Percentiles rank a stretch among this genome's conserved stretches.
Conservation (phyloP, 805 yeast genomes). For the Sugiyamaella qingdaonensis region DNA sequence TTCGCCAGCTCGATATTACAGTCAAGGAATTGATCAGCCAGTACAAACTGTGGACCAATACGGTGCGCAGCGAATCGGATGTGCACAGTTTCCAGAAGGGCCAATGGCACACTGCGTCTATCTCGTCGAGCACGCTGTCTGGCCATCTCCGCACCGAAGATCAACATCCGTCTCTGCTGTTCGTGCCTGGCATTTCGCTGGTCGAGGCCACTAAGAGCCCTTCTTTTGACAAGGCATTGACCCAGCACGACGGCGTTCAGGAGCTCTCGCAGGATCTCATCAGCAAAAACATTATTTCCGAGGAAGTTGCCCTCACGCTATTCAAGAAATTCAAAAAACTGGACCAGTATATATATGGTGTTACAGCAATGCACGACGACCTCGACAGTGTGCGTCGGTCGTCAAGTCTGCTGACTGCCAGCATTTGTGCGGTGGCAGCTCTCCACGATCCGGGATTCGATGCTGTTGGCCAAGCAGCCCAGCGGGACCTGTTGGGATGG, state of each 20-base stretch:
- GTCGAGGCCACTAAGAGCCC: background rate
- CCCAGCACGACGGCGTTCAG: background rate
- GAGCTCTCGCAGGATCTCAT: background rate
- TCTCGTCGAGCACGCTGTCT: background rate
- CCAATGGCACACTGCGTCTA: background rate
- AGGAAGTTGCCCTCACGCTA: background rate
- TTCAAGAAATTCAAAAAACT: slow-evolving; percentile 6
- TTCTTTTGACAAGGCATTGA: background rate
- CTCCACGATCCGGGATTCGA: slow-evolving; percentile 1
- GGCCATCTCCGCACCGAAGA: background rate
- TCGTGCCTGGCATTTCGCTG: background rate
- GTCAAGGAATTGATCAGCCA: background rate
- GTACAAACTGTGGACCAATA: background rate
- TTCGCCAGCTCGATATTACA: background rate
- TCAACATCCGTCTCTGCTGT: background rate
- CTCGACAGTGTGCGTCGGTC: slow-evolving; percentile 1
- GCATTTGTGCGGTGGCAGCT: slow-evolving; percentile 8
- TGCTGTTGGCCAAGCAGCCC: slow-evolving; percentile 3
- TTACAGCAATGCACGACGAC: slow-evolving; percentile 4
- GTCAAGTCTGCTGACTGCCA: slow-evolving; percentile 7
- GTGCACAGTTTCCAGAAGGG: background rate
- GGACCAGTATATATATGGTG: slow-evolving; percentile 10
- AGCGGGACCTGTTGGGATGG: background rate
- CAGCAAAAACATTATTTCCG: background rate
- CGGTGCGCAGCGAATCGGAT: background rate